phyloP scores from a whole-genome alignment of 345 rosid species.

The Brassica rapa region DNA sequence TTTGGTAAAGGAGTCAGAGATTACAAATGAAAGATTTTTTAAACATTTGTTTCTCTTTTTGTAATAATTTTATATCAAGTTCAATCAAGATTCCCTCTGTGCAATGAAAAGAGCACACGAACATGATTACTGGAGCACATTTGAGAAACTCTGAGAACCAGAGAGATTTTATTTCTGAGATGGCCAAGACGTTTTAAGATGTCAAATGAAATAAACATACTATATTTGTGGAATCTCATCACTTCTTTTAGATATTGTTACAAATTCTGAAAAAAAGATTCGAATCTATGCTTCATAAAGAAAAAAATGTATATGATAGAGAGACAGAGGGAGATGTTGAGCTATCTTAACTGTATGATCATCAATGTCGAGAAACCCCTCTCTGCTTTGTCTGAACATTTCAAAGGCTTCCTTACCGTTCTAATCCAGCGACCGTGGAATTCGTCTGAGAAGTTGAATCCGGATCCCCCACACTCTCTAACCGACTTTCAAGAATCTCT shows the following conservation, averaged over 20 bases:
- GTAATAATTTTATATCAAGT: background rate
- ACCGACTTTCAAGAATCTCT: constrained; percentile 63
- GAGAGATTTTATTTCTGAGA: too few relatives aligned
- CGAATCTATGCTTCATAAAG: constrained; percentile 23
- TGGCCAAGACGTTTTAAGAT: too few relatives aligned
- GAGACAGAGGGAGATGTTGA: background rate
- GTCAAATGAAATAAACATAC: too few relatives aligned
- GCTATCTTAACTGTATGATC: constrained; percentile 24
- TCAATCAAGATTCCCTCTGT: background rate
- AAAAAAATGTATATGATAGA: too few relatives aligned
- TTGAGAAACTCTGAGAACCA: too few relatives aligned
- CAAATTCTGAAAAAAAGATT: constrained; percentile 27
- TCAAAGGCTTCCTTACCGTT: constrained; percentile 43
- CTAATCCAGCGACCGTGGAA: constrained; percentile 45
- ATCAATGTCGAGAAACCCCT: constrained; percentile 15
- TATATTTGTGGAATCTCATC: background rate
- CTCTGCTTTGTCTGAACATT: constrained; percentile 6
- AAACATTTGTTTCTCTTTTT: background rate
- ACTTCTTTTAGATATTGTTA: constrained; percentile 14
- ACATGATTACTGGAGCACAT: too few relatives aligned
- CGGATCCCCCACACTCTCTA: constrained; percentile 50
- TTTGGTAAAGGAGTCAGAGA: constrained; percentile 7
- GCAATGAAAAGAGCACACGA: too few relatives aligned
- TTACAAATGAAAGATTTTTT: background rate
- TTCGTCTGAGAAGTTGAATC: constrained; percentile 48